Conservation (phyloP, 176 grass and related monocot genomes). For the barley (Hordeum vulgare) region DNA sequence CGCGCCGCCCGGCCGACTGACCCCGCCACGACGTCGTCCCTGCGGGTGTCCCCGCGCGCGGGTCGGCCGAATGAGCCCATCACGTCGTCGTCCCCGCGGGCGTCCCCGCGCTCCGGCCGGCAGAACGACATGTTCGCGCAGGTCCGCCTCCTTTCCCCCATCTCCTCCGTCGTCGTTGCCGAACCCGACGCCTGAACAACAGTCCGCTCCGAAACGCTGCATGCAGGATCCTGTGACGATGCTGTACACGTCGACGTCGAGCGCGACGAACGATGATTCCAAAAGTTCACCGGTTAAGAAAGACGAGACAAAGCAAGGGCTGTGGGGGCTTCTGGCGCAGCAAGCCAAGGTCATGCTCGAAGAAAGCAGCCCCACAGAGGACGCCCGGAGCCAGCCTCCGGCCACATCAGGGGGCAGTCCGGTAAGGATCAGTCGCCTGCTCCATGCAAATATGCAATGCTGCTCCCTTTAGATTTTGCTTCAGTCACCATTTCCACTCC, state of each 20-base stretch:
- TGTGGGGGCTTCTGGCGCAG: constrained; percentile 59
- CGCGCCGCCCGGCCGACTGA: neutral
- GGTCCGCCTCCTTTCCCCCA: neutral
- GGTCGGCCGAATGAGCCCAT: neutral
- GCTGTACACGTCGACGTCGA: constrained; percentile 35
- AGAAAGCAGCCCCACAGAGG: constrained; percentile 30
- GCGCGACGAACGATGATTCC: constrained; percentile 14
- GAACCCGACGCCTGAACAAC: neutral
- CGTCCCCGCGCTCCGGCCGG: neutral
- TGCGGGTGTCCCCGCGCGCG: neutral
- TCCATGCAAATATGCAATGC: neutral
- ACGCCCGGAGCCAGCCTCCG: neutral
- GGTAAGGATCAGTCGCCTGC: neutral
- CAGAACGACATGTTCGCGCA: neutral
- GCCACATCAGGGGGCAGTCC: constrained; percentile 4
- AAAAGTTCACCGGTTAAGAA: constrained; percentile 6
- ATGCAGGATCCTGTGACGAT: constrained; percentile 36
- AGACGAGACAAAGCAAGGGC: constrained; percentile 38
- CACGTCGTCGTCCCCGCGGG: neutral
- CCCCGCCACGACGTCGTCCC: neutral
- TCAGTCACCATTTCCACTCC: neutral
- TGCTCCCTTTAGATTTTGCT: neutral
- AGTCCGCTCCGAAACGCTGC: neutral
- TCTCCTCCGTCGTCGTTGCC: neutral
- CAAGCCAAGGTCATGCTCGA: constrained; percentile 73